Evolutionary conservation across 108 stramenopile genomes (phyloP), one percentile per base, ranked within the genome.

Genomic region (Asterionellopsis glacialis): DNA sequence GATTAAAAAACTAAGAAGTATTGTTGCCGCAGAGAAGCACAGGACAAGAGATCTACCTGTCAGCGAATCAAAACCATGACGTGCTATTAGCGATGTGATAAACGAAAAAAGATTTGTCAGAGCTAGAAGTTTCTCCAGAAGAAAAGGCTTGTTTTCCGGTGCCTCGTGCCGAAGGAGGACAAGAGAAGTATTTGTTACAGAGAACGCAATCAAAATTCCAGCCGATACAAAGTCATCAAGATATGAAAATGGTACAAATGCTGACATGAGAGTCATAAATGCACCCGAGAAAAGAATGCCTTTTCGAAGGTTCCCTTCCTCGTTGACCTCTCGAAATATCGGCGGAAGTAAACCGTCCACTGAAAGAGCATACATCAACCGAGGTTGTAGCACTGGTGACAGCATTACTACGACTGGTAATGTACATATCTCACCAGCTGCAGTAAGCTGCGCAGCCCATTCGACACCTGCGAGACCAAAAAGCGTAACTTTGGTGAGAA

Each of bases 351-450:
- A 74, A 2, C 83, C 83, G 25, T 85, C 81, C 27, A 57, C 45
- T 1, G 78, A 68, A 55, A 85, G 67, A 13, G 77, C 80, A 24
- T 56, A 79, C 33, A 56, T 66, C 28, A 82, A 51, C 9, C 83
- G 71, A 12, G 81, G 81, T 51, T 85, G 83, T 9, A 72, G 75
- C 47, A 85, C 72, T 24, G 82, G 52, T 1, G 77, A 67, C 6
- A 85, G 67, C 12, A 85, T 48, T 15, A 82, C 81, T n/a, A 82
- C 83, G 9, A 85, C 50, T 0, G 83, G 83, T 14, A 85, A 75
- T 39, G 78, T 82, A 14, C 65, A 38, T 16, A 85, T 23, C 59
- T 85, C 83, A 28, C 83, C 83, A 13, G 38, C n/a, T 28, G 63
- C 54, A 23, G 38, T 25, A 19, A 51, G 14, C 14, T n/a, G 43